Evolutionary conservation across 2,329 filamentous ascomycete species (phyloP).

Genomic region (Paecilomyces dactylethromorphus): DNA sequence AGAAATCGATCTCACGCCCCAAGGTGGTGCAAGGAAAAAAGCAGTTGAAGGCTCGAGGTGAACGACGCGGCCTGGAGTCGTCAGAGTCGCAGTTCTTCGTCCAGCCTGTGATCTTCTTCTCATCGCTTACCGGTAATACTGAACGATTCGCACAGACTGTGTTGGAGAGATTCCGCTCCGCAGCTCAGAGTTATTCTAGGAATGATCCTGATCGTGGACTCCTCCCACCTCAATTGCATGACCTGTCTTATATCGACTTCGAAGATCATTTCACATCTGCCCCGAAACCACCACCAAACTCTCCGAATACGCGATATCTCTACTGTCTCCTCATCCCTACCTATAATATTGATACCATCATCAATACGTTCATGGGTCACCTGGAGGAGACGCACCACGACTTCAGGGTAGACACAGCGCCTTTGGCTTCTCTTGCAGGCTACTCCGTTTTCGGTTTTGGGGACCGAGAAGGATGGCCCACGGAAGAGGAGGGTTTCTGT

Average conservation of each 20-base stretch:
- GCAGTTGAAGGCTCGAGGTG: conserved; percentile 18
- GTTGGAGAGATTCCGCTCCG: conserved; percentile 47
- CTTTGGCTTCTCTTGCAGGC: conserved; percentile 67
- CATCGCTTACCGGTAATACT: conserved; percentile 78
- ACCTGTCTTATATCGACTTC: conserved; percentile 80
- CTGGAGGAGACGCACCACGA: conserved; percentile 91
- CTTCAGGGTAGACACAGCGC: conserved; percentile 88
- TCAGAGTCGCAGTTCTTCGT: conserved; percentile 20
- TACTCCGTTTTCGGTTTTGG: conserved; percentile 95
- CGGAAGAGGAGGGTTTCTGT: conserved; percentile 84
- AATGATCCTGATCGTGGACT: conserved; percentile 26
- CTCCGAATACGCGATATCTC: conserved; percentile 54
- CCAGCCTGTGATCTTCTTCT: conserved; percentile 79
- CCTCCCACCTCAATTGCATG: conserved; percentile 59
- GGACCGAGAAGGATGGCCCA: conserved; percentile 86
- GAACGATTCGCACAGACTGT: conserved; percentile 65
- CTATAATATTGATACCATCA: conserved; percentile 91
- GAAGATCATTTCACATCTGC: conserved; percentile 84
- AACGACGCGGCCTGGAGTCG: conserved; percentile 13
- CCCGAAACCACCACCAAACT: conserved; percentile 53
- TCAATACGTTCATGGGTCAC: conserved; percentile 81
- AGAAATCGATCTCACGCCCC: conserved; percentile 16
- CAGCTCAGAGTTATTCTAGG: conserved; percentile 21
- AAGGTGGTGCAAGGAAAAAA: conserved; percentile 29
- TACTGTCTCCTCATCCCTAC: conserved; percentile 83